These are phyloP conservation scores for Hypoxylon intermedium DNA, from an alignment of 495 filamentous ascomycete species.

Conservation along the genomic window DNA sequence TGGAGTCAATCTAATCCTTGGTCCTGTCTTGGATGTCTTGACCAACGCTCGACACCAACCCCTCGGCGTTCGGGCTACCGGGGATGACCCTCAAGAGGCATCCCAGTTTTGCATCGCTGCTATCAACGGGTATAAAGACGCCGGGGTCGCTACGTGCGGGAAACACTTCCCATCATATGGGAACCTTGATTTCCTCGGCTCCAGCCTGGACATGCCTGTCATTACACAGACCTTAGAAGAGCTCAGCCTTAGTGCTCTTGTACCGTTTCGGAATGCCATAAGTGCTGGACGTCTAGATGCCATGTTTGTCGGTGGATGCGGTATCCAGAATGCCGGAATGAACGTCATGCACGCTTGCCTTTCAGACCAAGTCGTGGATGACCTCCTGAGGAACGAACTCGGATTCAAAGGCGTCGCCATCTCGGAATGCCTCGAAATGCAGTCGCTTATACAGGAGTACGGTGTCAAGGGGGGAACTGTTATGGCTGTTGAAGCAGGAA, in stretches of 20 bases:
- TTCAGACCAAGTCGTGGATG: constrained; percentile 88
- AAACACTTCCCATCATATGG: constrained; percentile 95
- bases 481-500: constrained; percentile 93
- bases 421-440: constrained; percentile 95
- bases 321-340: constrained; percentile 83
- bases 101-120: constrained; percentile 85
- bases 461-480: constrained; percentile 91
- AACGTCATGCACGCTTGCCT: constrained; percentile 93
- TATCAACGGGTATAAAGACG: constrained; percentile 89
- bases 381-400: constrained; percentile 78
- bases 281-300: constrained; percentile 77
- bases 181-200: constrained; percentile 89
- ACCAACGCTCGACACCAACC: constrained; percentile 89
- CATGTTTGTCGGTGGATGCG: constrained; percentile 92
- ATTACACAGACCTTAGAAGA: constrained; percentile 92
- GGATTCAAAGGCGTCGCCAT: constrained; percentile 90
- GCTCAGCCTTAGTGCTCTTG: constrained; percentile 79
- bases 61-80: constrained; percentile 79
- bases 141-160: constrained; percentile 81
- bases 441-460: constrained; percentile 87
- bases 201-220: constrained; percentile 83
- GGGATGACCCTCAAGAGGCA: constrained; percentile 89
- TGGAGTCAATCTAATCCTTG: constrained; percentile 89
- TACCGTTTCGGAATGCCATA: constrained; percentile 88
- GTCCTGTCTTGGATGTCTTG: constrained; percentile 87